These are phyloP conservation scores for Aspergillus jensenii DNA, from an alignment of 2,329 filamentous ascomycete genomes.

Conservation along the genomic window DNA sequence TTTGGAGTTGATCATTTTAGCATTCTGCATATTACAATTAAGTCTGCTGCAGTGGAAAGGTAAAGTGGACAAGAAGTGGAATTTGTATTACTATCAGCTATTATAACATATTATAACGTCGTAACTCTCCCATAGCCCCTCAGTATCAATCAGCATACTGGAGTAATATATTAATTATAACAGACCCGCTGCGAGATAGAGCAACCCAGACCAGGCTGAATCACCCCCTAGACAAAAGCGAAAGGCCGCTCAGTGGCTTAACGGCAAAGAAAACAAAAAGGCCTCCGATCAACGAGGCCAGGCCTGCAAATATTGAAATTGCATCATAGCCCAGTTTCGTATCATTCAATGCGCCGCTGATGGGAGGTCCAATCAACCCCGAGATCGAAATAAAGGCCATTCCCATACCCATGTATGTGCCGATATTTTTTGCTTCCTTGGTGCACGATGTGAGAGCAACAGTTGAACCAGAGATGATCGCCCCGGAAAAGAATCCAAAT, in stretches of 20 bases:
- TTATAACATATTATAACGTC: too few relatives aligned
- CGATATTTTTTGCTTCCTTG: constrained; percentile 16
- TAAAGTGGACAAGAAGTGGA: too few relatives aligned
- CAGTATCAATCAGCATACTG: not conserved
- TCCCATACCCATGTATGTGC: constrained; percentile 23
- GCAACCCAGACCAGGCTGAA: too few relatives aligned
- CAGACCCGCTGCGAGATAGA: too few relatives aligned
- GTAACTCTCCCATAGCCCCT: too few relatives aligned
- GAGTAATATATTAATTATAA: not conserved
- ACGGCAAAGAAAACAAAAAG: constrained; percentile 1
- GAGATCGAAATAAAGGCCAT: constrained; percentile 12
- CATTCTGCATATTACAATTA: not conserved
- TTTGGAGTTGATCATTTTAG: too few relatives aligned
- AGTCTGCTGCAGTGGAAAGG: too few relatives aligned
- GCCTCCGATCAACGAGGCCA: not conserved
- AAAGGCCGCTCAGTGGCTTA: not conserved
- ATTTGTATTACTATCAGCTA: too few relatives aligned
- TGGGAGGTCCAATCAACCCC: constrained; percentile 6
- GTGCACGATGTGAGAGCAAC: constrained; percentile 16
- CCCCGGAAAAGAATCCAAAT: constrained; percentile 37
- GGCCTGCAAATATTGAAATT: constrained; percentile 1
- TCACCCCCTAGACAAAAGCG: not conserved
- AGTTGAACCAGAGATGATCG: constrained; percentile 28
- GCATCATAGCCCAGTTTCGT: not conserved
- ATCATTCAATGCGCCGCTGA: constrained; percentile 7